These are phyloP conservation scores for Rhododendron ferrugineum DNA, from an alignment of 148 eudicot genomes.

Conservation along the genomic window DNA sequence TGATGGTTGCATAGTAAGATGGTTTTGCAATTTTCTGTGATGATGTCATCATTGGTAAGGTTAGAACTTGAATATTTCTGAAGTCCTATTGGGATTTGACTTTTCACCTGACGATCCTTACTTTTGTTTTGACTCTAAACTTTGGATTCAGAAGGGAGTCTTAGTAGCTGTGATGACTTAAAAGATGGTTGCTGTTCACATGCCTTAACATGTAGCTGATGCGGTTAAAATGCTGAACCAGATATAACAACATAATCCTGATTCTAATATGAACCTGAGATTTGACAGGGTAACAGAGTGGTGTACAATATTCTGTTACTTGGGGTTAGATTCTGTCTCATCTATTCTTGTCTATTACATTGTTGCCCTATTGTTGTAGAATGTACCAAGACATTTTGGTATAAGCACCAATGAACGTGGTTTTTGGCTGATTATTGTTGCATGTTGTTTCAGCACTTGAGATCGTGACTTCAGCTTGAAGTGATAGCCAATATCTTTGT, in stretches of 20 bases:
- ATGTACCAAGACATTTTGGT: slow-evolving; percentile 11
- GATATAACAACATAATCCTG: not conserved
- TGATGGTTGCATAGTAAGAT: slow-evolving; percentile 24
- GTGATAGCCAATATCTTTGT: slow-evolving; percentile 22
- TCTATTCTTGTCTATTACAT: not conserved
- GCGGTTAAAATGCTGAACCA: slow-evolving; percentile 12
- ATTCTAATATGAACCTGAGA: slow-evolving; percentile 11
- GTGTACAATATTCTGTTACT: not conserved
- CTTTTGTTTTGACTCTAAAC: slow-evolving; percentile 1
- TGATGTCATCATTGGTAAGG: slow-evolving; percentile 26
- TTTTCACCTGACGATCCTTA: slow-evolving; percentile 7
- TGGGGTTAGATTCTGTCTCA: not conserved
- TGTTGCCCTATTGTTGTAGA: not conserved
- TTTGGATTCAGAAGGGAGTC: slow-evolving; percentile 9
- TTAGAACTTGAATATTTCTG: slow-evolving; percentile 1
- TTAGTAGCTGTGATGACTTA: slow-evolving; percentile 16
- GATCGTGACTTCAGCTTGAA: slow-evolving; percentile 41
- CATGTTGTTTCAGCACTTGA: slow-evolving; percentile 39
- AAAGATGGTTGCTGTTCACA: slow-evolving; percentile 15
- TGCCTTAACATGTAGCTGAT: slow-evolving; percentile 13
- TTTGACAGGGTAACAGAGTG: not conserved
- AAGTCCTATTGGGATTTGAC: slow-evolving; percentile 10
- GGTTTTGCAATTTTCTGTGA: slow-evolving; percentile 10
- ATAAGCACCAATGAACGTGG: not conserved
- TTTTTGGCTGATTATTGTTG: slow-evolving; percentile 29